Conservation (phyloP, 805 yeast genomes). For the Nakazawaea ambrosiae region DNA sequence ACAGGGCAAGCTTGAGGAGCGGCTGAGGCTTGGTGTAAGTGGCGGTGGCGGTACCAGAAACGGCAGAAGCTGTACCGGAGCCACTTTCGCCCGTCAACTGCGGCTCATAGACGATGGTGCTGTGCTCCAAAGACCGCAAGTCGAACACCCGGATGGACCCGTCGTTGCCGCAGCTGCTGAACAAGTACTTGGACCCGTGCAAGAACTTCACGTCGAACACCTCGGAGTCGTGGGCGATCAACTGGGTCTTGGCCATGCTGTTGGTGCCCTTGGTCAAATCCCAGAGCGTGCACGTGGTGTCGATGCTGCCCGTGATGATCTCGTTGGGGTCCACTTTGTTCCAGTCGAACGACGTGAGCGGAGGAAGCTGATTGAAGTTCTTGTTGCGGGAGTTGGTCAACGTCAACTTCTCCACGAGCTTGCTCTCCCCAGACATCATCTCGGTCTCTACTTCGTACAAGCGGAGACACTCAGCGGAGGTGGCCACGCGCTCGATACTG, state of each 20-base stretch:
- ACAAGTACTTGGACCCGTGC: slow-evolving; percentile 64
- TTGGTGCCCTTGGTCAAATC: slow-evolving; percentile 53
- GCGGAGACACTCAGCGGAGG: slow-evolving; percentile 67
- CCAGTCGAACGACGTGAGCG: slow-evolving; percentile 95
- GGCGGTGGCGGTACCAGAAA: slow-evolving; percentile 2
- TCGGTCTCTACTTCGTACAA: slow-evolving; percentile 28
- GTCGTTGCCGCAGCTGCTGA: slow-evolving; percentile 92
- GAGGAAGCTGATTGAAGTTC: slow-evolving; percentile 59
- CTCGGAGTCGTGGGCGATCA: slow-evolving; percentile 94
- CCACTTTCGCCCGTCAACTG: slow-evolving; percentile 19
- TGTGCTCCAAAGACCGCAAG: slow-evolving; percentile 80
- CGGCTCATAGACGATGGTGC: slow-evolving; percentile 90
- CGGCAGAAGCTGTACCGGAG: background rate
- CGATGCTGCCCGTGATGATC: slow-evolving; percentile 81
- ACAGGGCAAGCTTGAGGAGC: slow-evolving; percentile 67
- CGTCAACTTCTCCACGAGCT: slow-evolving; percentile 32
- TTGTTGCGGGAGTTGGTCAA: slow-evolving; percentile 34
- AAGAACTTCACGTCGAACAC: slow-evolving; percentile 89
- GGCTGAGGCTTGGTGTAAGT: slow-evolving; percentile 34
- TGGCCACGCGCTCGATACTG: slow-evolving; percentile 43
- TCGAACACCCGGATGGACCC: slow-evolving; percentile 93
- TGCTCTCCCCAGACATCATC: slow-evolving; percentile 8
- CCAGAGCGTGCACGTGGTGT: slow-evolving; percentile 97
- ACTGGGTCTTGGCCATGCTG: slow-evolving; percentile 76
- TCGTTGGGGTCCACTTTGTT: slow-evolving; percentile 60